Base-by-base conservation (phyloP, 2,329 filamentous ascomycete genomes). In the Diaporthe capsici region DNA sequence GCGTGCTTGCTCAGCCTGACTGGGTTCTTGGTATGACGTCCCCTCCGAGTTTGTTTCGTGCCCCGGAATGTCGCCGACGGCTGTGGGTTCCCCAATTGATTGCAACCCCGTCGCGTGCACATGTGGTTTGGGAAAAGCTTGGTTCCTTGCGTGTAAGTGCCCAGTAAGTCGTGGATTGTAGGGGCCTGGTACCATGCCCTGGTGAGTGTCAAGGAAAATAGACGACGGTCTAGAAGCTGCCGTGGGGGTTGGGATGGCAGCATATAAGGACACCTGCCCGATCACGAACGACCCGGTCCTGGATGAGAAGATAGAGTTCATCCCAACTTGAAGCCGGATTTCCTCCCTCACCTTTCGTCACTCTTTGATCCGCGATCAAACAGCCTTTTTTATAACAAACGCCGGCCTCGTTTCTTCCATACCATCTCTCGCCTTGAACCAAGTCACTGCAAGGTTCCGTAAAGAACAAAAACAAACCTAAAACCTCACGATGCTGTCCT, bases 81-180 rank as follows among this genome's bases (percentile, higher is more conserved):
- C 65, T 34, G 65, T 70, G 65, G 65, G 34, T 70, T 70, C 65
- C 15, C 49, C 49, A 70, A 55, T 70, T 70, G 65, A 70, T 70
- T 70, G n/a, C 49, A 31, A 55, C 65, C 65, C 65, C 65, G 49
- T 22, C 65, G 8, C 65, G 65, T 28, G 28, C 28, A 28, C 28
- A 28, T 28, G 28, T 70, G 65, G 65, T 70, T 55, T 70, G 65
- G 47, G 47, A 55, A 55, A 42, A 70, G 65, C 49, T 55, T 70
- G 65, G 47, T 55, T 39, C n/a, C 17, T n/a, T 42, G 5, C 28
- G 65, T 55, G 49, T 49, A 37, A 20, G 47, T 55, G 49, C 13
- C 31, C 47, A 28, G n/a, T 53, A 42, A 6, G 49, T 28, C 65
- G 22, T 55, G 34, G 4, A 28, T 55, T 39, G 49, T 55, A 70